phyloP scores from a whole-genome alignment of 164 flowering plant species.

The Aristolochia californica region DNA sequence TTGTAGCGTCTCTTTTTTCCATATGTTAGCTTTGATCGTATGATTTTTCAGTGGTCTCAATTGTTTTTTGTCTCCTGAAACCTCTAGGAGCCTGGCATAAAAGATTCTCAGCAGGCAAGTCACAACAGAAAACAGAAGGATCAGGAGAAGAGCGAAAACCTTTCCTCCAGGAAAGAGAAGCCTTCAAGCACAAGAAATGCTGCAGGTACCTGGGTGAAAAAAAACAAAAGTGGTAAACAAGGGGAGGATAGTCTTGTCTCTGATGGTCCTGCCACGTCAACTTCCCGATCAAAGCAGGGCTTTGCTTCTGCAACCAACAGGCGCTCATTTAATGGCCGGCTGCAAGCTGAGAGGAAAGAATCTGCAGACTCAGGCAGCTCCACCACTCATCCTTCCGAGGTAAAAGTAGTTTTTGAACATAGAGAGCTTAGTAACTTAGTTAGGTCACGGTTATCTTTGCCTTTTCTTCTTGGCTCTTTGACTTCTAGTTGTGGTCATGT shows the following conservation, averaged over 20 bases:
- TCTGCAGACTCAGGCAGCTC: conserved; percentile 7
- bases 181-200: conserved; percentile 19
- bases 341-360: conserved; percentile 19
- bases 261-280: conserved; percentile 9
- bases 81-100: conserved; percentile 32
- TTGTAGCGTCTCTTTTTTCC: neutral
- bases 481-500: too few relatives aligned
- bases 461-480: too few relatives aligned
- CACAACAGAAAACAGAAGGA: conserved; percentile 22
- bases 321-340: conserved; percentile 32
- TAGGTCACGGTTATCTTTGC: too few relatives aligned
- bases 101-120: conserved; percentile 14
- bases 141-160: conserved; percentile 26
- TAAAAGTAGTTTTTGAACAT: too few relatives aligned
- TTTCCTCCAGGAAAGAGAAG: conserved; percentile 6
- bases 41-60: neutral
- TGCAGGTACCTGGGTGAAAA: conserved; percentile 23
- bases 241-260: conserved; percentile 20
- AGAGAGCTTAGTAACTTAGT: too few relatives aligned
- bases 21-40: neutral
- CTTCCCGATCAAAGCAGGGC: conserved; percentile 28
- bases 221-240: conserved; percentile 28
- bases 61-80: neutral
- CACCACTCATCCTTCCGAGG: too few relatives aligned
- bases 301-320: conserved; percentile 17